Conservation (phyloP, 768 basidiomycete species). For the Astraeus odoratus region DNA sequence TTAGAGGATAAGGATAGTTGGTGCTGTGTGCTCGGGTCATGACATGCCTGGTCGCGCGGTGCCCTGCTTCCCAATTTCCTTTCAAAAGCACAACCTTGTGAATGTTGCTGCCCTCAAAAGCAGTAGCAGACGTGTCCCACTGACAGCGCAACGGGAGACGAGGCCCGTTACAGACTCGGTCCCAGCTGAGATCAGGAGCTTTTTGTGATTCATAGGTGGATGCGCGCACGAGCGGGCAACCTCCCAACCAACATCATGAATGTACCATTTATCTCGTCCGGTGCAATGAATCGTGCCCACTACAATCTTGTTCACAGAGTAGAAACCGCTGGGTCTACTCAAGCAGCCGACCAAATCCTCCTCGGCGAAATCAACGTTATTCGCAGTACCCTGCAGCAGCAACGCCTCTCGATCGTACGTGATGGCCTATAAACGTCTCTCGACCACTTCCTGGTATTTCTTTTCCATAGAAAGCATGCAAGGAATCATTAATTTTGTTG, state of each 20-base stretch:
- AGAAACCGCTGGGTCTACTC: slow-evolving; percentile 51
- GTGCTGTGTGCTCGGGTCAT: background rate
- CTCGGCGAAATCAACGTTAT: slow-evolving; percentile 51
- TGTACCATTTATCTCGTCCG: slow-evolving; percentile 73
- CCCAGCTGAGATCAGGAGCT: too few species aligned
- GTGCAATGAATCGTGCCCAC: slow-evolving; percentile 68
- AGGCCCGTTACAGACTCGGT: too few species aligned
- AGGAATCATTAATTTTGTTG: slow-evolving; percentile 60
- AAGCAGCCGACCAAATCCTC: slow-evolving; percentile 56
- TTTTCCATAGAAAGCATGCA: slow-evolving; percentile 47
- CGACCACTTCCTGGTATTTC: slow-evolving; percentile 4
- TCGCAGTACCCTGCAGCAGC: slow-evolving; percentile 44
- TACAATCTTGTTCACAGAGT: slow-evolving; percentile 70
- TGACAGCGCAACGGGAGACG: too few species aligned
- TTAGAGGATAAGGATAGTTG: background rate
- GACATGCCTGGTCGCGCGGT: too few species aligned
- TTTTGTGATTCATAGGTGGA: too few species aligned
- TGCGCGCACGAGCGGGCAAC: too few species aligned
- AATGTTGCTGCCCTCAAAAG: background rate
- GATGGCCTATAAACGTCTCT: slow-evolving; percentile 1
- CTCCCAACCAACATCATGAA: slow-evolving; percentile 46
- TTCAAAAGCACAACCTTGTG: background rate
- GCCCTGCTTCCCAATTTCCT: background rate
- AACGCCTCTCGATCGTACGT: slow-evolving; percentile 50
- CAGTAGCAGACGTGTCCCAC: too few species aligned